A percentile compares a stretch with the other conserved stretches of the same genome.
Conservation (phyloP, 371 early-diverging fungal species). For the Dentiscutata heterogama region DNA sequence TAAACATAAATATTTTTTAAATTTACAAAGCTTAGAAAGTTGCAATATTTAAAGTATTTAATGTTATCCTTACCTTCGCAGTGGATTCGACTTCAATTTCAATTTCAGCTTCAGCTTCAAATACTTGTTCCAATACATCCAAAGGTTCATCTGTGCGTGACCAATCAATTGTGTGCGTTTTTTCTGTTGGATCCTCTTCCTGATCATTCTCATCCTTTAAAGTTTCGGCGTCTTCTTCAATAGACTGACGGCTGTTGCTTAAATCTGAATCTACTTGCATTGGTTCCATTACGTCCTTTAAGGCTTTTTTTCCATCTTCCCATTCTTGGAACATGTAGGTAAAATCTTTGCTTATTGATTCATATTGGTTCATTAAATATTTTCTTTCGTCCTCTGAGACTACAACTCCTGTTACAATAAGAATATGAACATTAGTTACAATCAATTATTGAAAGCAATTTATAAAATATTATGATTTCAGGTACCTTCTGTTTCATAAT, state of each 20-base stretch:
- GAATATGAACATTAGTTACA: background rate
- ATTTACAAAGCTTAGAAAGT: background rate
- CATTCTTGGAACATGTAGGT: constrained; percentile 56
- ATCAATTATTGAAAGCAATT: background rate
- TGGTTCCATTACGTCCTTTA: constrained; percentile 51
- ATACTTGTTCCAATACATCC: constrained; percentile 54
- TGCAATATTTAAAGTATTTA: background rate
- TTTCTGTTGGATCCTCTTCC: constrained; percentile 20
- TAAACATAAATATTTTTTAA: constrained; percentile 16
- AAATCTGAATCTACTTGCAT: constrained; percentile 11
- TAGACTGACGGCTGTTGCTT: background rate
- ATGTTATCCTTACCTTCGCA: background rate
- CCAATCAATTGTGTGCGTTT: constrained; percentile 34
- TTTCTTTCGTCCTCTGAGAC: constrained; percentile 49
- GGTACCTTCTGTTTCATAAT: constrained; percentile 49
- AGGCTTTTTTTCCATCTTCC: constrained; percentile 56
- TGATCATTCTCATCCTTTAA: constrained; percentile 16
- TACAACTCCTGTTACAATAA: constrained; percentile 16
- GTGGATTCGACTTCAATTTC: constrained; percentile 43
- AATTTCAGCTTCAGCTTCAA: constrained; percentile 56
- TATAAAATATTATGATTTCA: background rate
- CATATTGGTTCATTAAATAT: constrained; percentile 52
- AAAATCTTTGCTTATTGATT: constrained; percentile 56
- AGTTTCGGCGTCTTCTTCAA: background rate
- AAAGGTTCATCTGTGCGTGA: constrained; percentile 52